A percentile compares a stretch with the other conserved stretches of the same genome.
phyloP scores from a whole-genome alignment of 768 basidiomycete species.

The Panus rudis region DNA sequence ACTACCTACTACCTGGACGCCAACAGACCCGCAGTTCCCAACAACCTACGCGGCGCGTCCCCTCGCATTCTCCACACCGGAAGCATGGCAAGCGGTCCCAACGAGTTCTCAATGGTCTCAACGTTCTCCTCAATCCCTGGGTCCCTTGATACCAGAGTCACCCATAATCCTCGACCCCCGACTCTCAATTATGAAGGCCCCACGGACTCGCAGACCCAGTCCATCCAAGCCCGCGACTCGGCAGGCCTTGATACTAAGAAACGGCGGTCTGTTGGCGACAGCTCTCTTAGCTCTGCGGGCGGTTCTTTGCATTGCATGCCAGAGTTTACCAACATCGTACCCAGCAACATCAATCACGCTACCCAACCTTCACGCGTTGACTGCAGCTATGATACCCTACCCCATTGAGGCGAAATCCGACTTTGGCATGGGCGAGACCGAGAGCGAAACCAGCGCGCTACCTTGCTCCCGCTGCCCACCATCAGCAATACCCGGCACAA shows the following conservation, averaged over 20 bases:
- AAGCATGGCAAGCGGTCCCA: constrained; percentile 88
- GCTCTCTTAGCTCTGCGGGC: constrained; percentile 20
- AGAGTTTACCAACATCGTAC: constrained; percentile 10
- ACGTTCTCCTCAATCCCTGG: constrained; percentile 55
- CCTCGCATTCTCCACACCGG: constrained; percentile 82
- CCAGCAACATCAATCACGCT: constrained; percentile 1
- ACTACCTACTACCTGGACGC: too few relatives aligned
- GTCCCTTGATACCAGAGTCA: constrained; percentile 60
- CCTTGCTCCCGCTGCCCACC: too few relatives aligned
- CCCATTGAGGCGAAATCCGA: constrained; percentile 15
- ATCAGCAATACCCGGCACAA: constrained; percentile 3
- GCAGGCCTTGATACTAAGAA: constrained; percentile 39
- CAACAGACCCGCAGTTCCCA: constrained; percentile 23
- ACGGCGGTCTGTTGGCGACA: constrained; percentile 31
- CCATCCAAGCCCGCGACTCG: constrained; percentile 39
- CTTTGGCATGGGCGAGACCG: constrained; percentile 14
- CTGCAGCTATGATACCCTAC: constrained; percentile 20
- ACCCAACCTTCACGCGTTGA: constrained; percentile 17
- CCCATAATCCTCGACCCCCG: constrained; percentile 51
- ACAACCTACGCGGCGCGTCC: constrained; percentile 58
- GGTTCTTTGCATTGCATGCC: constrained; percentile 12
- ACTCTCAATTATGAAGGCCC: constrained; percentile 51
- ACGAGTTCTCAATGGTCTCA: constrained; percentile 89
- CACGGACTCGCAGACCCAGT: constrained; percentile 50
- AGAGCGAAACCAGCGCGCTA: constrained; percentile 15